These are phyloP conservation scores for Aspergillus novofumigatus DNA, from an alignment of 2,329 filamentous ascomycete species.

Conservation along the genomic window DNA sequence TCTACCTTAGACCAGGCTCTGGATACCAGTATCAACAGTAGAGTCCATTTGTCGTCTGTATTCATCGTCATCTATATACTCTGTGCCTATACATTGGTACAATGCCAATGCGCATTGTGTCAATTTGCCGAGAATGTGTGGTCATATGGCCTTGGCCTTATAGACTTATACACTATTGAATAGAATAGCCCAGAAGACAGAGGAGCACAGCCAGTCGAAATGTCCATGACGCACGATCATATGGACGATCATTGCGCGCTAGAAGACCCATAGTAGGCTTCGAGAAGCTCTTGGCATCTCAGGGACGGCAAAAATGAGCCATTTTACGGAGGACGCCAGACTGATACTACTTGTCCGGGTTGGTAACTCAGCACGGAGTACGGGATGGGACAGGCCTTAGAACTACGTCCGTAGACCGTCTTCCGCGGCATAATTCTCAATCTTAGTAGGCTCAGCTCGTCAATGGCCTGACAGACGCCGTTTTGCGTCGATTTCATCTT, in stretches of 20 bases:
- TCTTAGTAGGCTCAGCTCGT: background rate
- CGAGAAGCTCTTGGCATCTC: slow-evolving; percentile 13
- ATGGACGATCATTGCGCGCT: slow-evolving; percentile 1
- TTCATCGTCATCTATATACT: background rate
- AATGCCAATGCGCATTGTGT: no score
- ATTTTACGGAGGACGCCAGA: background rate
- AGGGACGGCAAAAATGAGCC: background rate
- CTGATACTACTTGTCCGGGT: no score
- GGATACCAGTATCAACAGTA: no score
- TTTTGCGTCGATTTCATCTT: background rate
- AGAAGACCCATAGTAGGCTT: slow-evolving; percentile 10
- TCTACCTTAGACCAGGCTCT: background rate
- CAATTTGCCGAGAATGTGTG: background rate
- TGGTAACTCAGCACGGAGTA: background rate
- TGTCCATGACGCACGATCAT: background rate
- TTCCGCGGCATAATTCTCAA: background rate
- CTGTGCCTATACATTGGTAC: background rate
- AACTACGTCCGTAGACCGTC: background rate
- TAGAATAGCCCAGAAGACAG: background rate
- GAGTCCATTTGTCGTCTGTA: background rate
- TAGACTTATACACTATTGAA: background rate
- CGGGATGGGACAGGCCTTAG: background rate
- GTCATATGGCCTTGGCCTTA: background rate
- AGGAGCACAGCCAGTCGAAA: background rate
- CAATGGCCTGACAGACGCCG: no score